phyloP scores from a whole-genome alignment of 2,329 filamentous ascomycete species.

The Shiraia bambusicola region DNA sequence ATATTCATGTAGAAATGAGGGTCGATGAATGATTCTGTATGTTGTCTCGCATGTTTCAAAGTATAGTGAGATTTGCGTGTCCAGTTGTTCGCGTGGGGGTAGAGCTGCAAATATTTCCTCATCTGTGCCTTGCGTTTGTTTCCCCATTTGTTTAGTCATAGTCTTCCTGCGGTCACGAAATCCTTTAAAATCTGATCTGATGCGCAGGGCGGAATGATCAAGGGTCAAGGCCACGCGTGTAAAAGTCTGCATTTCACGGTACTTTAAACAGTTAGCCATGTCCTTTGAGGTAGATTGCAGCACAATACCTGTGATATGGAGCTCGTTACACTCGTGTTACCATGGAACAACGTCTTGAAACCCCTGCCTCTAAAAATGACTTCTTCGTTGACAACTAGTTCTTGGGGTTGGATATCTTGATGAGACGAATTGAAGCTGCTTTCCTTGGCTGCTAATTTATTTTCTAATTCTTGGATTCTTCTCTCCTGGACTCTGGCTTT shows the following conservation, averaged over 20 bases:
- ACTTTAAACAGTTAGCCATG: conserved; percentile 24
- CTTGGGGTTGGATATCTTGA: conserved; percentile 12
- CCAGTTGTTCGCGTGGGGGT: conserved; percentile 42
- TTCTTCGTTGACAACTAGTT: conserved; percentile 33
- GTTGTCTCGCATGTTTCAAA: conserved; percentile 54
- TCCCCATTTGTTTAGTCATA: conserved; percentile 21
- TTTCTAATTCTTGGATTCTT: conserved; percentile 35
- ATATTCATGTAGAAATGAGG: conserved; percentile 56
- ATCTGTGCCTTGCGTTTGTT: conserved; percentile 21
- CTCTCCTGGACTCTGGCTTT: conserved; percentile 35
- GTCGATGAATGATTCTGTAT: conserved; percentile 56
- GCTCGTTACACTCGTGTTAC: conserved; percentile 45
- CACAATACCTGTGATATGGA: conserved; percentile 35
- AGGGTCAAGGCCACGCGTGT: conserved; percentile 33
- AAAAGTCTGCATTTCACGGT: conserved; percentile 40
- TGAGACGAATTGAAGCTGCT: conserved; percentile 18
- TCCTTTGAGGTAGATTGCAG: not conserved
- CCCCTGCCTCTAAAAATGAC: conserved; percentile 47
- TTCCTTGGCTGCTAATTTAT: conserved; percentile 27
- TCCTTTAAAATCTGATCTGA: conserved; percentile 38
- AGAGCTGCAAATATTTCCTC: conserved; percentile 42
- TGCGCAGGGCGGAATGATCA: conserved; percentile 31
- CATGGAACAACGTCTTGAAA: conserved; percentile 51
- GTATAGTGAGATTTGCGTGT: conserved; percentile 51
- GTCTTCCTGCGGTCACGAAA: conserved; percentile 35